Evolutionary conservation across 306 rosid species (phyloP).

Genomic region (Acmispon strigosus): DNA sequence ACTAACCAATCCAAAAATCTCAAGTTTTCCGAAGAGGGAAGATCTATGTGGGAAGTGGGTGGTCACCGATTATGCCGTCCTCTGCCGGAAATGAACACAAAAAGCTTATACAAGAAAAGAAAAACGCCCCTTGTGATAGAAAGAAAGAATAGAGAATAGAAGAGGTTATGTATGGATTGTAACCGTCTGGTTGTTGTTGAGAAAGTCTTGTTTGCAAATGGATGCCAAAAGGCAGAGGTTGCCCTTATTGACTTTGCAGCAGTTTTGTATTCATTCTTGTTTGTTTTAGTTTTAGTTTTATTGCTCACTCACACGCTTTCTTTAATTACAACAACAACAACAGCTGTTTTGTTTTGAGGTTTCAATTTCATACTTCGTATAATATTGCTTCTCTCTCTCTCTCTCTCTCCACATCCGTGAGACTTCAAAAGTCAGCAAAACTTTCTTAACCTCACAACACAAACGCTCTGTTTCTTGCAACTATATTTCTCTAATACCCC

Average conservation of each 20-base stretch:
- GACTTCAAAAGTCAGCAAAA: slow-evolving; percentile 46
- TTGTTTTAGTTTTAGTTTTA: too few species aligned
- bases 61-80: slow-evolving; percentile 19
- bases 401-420: too few species aligned
- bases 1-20: slow-evolving; percentile 41
- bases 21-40: slow-evolving; percentile 18
- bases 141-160: neutral
- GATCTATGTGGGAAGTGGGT: slow-evolving; percentile 28
- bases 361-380: too few species aligned
- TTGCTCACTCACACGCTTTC: slow-evolving; percentile 27
- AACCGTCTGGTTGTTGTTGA: slow-evolving; percentile 18
- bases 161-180: neutral
- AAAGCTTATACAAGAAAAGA: too few species aligned
- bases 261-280: slow-evolving; percentile 21
- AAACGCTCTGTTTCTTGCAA: neutral
- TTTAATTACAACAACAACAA: slow-evolving; percentile 43
- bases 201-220: slow-evolving; percentile 40
- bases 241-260: slow-evolving; percentile 75
- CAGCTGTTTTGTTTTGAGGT: slow-evolving; percentile 39
- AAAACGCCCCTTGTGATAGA: neutral
- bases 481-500: neutral
- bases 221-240: slow-evolving; percentile 35
- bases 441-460: slow-evolving; percentile 10
- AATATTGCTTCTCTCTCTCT: too few species aligned
- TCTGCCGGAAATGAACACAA: slow-evolving; percentile 15